Evolutionary conservation across 805 yeast genomes (phyloP), one percentile per base, ranked within the genome.

Genomic region (Candida quercuum): DNA sequence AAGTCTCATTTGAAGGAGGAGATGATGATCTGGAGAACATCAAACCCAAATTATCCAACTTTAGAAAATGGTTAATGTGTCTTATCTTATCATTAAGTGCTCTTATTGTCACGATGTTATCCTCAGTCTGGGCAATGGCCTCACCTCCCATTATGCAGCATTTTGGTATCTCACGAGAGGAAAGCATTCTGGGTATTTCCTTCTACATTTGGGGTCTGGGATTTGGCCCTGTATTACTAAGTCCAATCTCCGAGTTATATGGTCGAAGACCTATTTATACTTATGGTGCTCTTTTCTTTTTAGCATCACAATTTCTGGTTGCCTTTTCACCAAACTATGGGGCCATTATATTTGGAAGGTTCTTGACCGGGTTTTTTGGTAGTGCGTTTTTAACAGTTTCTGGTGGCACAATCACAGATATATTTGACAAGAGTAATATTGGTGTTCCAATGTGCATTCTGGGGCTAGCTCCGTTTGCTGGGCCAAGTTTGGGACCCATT

Each of bases 381-480:
- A 78, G 86, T 35, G 81, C 85, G 3, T 83, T 87, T 28, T 63
- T 85, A 46, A 76, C 81, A 43, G 81, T 83, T 23, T 86, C 87
- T 9, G 88, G 89, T 25, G 94, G 93, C 16, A 71, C 84, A 1
- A 64, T 85, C 32, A 78, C 86, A 10, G 95, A 85, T 57, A 66
- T 84, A 39, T 85, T 78, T 65, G 64, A 64, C 15, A 76, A 77
- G 40, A 59, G 67, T 37, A 71, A 76, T 29, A 74, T 87, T 38
- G 85, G 86, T 23, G 60, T 70, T 9, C 88, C 93, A 2, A 72
- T 85, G 74, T 74, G 86, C 3, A 59, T 80, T 5, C 83, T 73
- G 49, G 69, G 85, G 0, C 62, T 81, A 14, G 69, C 79, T 3
- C 86, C 86, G 3, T 72, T 80, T 38, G 52, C 76, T 30, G 93